Evolutionary conservation across 768 basidiomycete species (phyloP).

Genomic region (Pholiota microspora): DNA sequence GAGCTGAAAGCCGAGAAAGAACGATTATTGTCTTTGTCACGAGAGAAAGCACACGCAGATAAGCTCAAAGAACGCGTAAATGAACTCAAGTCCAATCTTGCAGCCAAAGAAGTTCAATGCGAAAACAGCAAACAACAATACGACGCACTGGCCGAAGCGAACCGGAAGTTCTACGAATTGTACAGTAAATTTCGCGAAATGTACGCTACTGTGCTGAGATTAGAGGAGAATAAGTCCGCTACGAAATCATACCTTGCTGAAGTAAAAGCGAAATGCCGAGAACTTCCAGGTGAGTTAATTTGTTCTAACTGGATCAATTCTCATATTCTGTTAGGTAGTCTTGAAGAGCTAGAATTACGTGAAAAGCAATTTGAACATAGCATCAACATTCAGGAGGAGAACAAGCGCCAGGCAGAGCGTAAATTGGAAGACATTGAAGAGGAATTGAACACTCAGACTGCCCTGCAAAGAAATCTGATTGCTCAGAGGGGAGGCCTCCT

Average conservation of each 20-base stretch:
- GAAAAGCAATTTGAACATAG: constrained; percentile 60
- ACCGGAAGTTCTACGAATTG: constrained; percentile 77
- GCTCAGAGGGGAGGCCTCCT: constrained; percentile 64
- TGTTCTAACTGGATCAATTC: not conserved
- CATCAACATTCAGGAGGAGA: constrained; percentile 48
- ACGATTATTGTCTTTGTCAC: constrained; percentile 69
- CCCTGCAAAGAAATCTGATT: constrained; percentile 53
- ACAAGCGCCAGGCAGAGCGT: constrained; percentile 43
- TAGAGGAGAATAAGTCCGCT: constrained; percentile 61
- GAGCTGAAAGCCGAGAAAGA: constrained; percentile 95
- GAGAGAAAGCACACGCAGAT: constrained; percentile 85
- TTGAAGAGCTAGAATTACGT: constrained; percentile 65
- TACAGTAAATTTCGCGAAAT: constrained; percentile 85
- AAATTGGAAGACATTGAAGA: constrained; percentile 63
- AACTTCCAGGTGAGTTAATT: constrained; percentile 62
- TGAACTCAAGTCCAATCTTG: constrained; percentile 59
- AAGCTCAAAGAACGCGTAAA: constrained; percentile 69
- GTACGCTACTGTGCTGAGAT: constrained; percentile 64
- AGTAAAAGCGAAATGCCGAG: constrained; percentile 60
- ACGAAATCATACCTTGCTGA: constrained; percentile 61
- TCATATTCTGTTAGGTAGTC: constrained; percentile 50
- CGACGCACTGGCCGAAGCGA: constrained; percentile 64
- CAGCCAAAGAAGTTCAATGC: constrained; percentile 68
- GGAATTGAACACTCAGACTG: constrained; percentile 46
- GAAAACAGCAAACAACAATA: constrained; percentile 69